phyloP scores from a whole-genome alignment of 371 early-diverging fungal genomes.

The Mucor lusitanicus region DNA sequence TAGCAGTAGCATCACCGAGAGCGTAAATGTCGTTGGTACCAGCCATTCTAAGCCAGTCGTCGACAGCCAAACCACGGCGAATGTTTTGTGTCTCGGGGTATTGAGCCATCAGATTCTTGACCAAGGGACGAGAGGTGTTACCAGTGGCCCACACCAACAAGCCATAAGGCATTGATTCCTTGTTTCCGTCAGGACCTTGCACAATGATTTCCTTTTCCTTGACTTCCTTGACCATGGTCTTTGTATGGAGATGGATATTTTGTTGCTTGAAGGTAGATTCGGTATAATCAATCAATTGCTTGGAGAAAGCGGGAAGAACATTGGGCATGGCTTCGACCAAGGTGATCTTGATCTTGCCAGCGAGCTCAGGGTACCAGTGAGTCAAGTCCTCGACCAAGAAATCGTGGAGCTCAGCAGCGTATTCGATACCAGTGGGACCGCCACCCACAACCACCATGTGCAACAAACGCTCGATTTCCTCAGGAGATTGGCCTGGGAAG shows the following conservation, averaged over 20 bases:
- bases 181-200: slow-evolving; percentile 68
- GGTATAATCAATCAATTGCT: slow-evolving; percentile 89
- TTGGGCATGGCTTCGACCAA: slow-evolving; percentile 88
- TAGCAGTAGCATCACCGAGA: slow-evolving; percentile 87
- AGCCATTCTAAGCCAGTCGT: slow-evolving; percentile 80
- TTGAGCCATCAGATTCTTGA: slow-evolving; percentile 74
- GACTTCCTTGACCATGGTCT: slow-evolving; percentile 92
- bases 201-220: slow-evolving; percentile 79
- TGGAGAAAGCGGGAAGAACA: slow-evolving; percentile 91
- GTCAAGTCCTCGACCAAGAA: slow-evolving; percentile 85
- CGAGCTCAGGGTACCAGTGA: slow-evolving; percentile 85
- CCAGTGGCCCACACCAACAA: slow-evolving; percentile 96
- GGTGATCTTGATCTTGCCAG: slow-evolving; percentile 87
- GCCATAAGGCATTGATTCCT: slow-evolving; percentile 83
- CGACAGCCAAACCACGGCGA: slow-evolving; percentile 83
- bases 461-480: slow-evolving; percentile 82
- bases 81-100: slow-evolving; percentile 74
- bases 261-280: slow-evolving; percentile 86
- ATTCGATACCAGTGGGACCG: slow-evolving; percentile 96
- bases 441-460: slow-evolving; percentile 96
- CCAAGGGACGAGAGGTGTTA: slow-evolving; percentile 84
- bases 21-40: slow-evolving; percentile 81
- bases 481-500: slow-evolving; percentile 74
- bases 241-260: slow-evolving; percentile 83
- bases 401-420: slow-evolving; percentile 94